These are phyloP conservation scores for Paraphaeosphaeria sporulosa DNA, from an alignment of 2,329 filamentous ascomycete species.

Conservation along the genomic window DNA sequence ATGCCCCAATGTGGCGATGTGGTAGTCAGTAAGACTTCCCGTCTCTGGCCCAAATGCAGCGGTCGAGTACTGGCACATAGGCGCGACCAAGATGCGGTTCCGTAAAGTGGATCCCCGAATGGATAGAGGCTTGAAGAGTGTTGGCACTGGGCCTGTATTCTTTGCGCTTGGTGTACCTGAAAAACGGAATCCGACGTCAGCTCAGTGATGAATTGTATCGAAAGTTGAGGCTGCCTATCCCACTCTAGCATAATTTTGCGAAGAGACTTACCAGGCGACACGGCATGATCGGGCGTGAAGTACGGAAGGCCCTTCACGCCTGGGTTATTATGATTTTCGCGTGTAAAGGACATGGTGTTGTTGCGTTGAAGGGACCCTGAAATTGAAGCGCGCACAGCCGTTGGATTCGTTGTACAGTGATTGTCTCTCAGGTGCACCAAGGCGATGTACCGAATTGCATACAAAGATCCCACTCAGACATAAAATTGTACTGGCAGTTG, in stretches of 20 bases:
- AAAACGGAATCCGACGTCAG: neutral
- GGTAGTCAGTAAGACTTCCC: slow-evolving; percentile 48
- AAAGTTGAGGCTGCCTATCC: neutral
- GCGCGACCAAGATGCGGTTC: slow-evolving; percentile 48
- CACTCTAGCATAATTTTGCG: neutral
- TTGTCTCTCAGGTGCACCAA: neutral
- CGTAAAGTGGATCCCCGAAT: slow-evolving; percentile 45
- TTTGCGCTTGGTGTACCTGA: slow-evolving; percentile 26
- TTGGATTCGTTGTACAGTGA: neutral
- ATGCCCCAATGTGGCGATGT: slow-evolving; percentile 48
- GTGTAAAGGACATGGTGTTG: slow-evolving; percentile 33
- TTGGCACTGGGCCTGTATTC: slow-evolving; percentile 26
- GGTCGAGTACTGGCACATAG: slow-evolving; percentile 50
- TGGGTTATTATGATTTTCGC: slow-evolving; percentile 40
- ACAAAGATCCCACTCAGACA: neutral
- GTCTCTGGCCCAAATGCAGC: slow-evolving; percentile 44
- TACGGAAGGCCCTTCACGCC: slow-evolving; percentile 46
- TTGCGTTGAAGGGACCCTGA: neutral
- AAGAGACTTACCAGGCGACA: slow-evolving; percentile 45
- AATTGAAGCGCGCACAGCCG: neutral
- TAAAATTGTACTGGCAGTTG: neutral
- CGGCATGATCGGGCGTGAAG: slow-evolving; percentile 56
- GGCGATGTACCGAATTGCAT: neutral
- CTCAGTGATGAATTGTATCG: neutral
- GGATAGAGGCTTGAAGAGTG: slow-evolving; percentile 46